These are phyloP conservation scores for Trichaptum fuscoviolaceum DNA, from an alignment of 768 basidiomycete genomes.

Conservation along the genomic window DNA sequence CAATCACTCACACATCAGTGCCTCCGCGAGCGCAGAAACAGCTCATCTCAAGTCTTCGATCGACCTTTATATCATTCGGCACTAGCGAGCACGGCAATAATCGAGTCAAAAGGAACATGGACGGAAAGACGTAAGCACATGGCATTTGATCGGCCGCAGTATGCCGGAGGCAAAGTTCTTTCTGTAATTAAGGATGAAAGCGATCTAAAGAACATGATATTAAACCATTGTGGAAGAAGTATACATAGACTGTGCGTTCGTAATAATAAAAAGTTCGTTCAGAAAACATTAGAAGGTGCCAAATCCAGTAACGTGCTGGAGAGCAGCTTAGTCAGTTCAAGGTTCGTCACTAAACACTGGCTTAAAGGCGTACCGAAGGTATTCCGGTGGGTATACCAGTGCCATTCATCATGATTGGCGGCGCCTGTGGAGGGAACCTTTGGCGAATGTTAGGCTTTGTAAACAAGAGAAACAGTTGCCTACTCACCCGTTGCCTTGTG, in stretches of 20 bases:
- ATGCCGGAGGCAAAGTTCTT: background rate
- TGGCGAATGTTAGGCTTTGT: conserved; percentile 9
- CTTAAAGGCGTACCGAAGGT: conserved; percentile 47
- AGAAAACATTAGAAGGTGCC: conserved; percentile 30
- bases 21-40: too few species aligned
- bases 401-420: conserved; percentile 57
- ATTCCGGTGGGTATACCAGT: conserved; percentile 41
- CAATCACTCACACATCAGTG: too few species aligned
- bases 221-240: background rate
- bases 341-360: conserved; percentile 1
- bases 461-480: conserved; percentile 3
- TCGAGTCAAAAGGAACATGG: background rate
- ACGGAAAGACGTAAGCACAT: background rate
- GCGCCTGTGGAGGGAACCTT: conserved; percentile 61
- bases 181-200: background rate
- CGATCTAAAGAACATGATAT: conserved; percentile 2
- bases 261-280: conserved; percentile 1
- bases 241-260: background rate
- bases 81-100: too few species aligned
- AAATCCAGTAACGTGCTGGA: conserved; percentile 63
- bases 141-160: too few species aligned
- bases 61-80: background rate
- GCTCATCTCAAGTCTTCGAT: background rate
- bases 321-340: conserved; percentile 6
- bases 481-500: conserved; percentile 64